These are phyloP conservation scores for Hypomyces rosellus DNA, from an alignment of 2,329 filamentous ascomycete species.

Conservation along the genomic window DNA sequence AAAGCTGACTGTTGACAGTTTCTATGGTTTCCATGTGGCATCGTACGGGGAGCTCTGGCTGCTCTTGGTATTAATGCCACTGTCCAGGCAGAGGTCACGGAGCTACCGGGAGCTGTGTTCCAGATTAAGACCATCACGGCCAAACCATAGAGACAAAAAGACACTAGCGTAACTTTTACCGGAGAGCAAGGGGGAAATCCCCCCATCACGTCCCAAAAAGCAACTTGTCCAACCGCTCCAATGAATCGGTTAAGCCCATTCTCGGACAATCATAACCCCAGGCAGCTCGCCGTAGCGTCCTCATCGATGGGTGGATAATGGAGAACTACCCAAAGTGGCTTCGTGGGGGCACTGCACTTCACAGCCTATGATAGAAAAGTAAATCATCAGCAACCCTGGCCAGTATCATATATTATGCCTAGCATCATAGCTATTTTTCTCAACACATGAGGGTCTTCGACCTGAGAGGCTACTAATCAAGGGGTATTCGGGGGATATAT, in stretches of 20 bases:
- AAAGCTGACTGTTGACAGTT: constrained; percentile 50
- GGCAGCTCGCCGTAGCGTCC: too few relatives aligned
- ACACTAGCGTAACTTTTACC: background rate
- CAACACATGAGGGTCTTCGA: constrained; percentile 21
- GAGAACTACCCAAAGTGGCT: background rate
- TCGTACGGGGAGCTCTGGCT: constrained; percentile 88
- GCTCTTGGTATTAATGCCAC: constrained; percentile 85
- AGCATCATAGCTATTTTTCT: constrained; percentile 28
- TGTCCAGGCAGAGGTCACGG: constrained; percentile 83
- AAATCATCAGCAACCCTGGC: constrained; percentile 30
- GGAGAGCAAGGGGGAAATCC: too few relatives aligned
- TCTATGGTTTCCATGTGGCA: constrained; percentile 89
- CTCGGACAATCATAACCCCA: too few relatives aligned
- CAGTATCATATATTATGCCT: constrained; percentile 30
- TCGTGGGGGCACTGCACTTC: constrained; percentile 19
- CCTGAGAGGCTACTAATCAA: constrained; percentile 21
- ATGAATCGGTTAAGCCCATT: too few relatives aligned
- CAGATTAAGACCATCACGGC: constrained; percentile 81
- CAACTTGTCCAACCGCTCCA: too few relatives aligned
- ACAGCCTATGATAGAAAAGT: constrained; percentile 31
- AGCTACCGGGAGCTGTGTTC: constrained; percentile 84
- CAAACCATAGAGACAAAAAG: constrained; percentile 26
- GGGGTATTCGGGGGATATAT: constrained; percentile 25
- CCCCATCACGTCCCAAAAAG: too few relatives aligned
- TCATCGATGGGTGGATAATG: background rate